Base-by-base conservation (phyloP, 108 stramenopile species). In the Chaetoceros muelleri region DNA sequence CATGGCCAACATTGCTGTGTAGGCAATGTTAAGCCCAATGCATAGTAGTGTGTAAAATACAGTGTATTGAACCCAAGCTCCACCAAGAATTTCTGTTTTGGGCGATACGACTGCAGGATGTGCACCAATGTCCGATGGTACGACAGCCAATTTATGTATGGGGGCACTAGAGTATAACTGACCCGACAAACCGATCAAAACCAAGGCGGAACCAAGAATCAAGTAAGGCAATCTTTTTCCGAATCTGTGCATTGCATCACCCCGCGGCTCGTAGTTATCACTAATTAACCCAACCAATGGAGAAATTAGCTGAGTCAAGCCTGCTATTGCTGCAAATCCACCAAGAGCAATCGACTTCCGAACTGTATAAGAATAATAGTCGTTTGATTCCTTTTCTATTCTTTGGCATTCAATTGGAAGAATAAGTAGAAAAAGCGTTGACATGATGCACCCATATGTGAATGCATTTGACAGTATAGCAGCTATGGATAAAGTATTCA, bases 1-100 rank as follows among this genome's bases (percentile, higher is more conserved):
- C 28, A 80, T n/a, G 19, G 75, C 79, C n/a, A 84, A 55, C 79
- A 84, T 80, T 64, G 78, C 73, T 46, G 66, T 61, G 60, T 77
- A 84, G 49, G 64, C 64, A 5, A 75, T 63, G 56, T 78, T 84
- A 24, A 63, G 28, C 20, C 34, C 26, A 20, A 52, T 16, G 34
- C 40, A 52, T 26, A 17, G 5, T 13, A 61, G 2, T 18, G 60
- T 30, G 23, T 51, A 61, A 27, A 30, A 50, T 13, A 27, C 7
- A 3, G 60, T 10, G 28, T 61, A 61, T 40, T 13, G 5, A 40
- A 40, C 13, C 34, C 34, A 40, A 40, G 34, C 34, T 40, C 34
- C 34, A 10, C 34, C 34, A 40, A 40, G 34, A 40, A 40, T 13
- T 40, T 10, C 34, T 13, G 34, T 40, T 40, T 40, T 40, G 5